Evolutionary conservation across 2,329 filamentous ascomycete genomes (phyloP), one percentile per base, ranked within the genome.

Genomic region (Lasiodiplodia sp.): DNA sequence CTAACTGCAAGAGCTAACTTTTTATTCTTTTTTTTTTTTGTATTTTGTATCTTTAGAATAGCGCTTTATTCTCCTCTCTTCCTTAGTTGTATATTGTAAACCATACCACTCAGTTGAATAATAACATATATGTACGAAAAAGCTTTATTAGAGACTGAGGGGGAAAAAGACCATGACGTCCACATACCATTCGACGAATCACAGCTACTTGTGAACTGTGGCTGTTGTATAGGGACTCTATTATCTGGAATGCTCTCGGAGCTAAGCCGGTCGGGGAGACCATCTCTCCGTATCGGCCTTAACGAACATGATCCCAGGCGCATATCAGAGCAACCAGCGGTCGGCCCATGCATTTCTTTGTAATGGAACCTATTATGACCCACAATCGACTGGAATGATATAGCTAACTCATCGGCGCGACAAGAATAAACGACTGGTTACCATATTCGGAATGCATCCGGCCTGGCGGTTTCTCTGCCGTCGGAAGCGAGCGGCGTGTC

Each of bases 281-380:
- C 38, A 38, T 58, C 55, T 16, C 55, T 25, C 55, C 55, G 34
- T n/a, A 21, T n/a, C 55, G 34, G 55, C 55, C 55, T 34, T 38
- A 56, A 23, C n/a, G n/a, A 21, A 12, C 18, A 18, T 16, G 53
- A 56, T 34, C n/a, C 28, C 11, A n/a, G 14, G 28, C 18, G 21
- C 28, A 10, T 5, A 5, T 18, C 11, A 56, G 11, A 31, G 25
- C 18, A 8, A 10, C 2, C 16, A 5, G 25, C 51, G 18, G 18
- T 18, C n/a, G 44, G 18, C n/a, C 44, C n/a, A 21, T 11, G 8
- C 44, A 21, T 21, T 47, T 47, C 18, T n/a, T n/a, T 47, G 16
- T 47, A 18, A 8, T 47, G 44, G 10, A 47, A n/a, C n/a, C 21
- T 47, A 47, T n/a, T 47, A 12, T 11, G 31, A 21, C 7, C 8